phyloP scores from a whole-genome alignment of 2,329 filamentous ascomycete genomes.

The Beauveria sp. region DNA sequence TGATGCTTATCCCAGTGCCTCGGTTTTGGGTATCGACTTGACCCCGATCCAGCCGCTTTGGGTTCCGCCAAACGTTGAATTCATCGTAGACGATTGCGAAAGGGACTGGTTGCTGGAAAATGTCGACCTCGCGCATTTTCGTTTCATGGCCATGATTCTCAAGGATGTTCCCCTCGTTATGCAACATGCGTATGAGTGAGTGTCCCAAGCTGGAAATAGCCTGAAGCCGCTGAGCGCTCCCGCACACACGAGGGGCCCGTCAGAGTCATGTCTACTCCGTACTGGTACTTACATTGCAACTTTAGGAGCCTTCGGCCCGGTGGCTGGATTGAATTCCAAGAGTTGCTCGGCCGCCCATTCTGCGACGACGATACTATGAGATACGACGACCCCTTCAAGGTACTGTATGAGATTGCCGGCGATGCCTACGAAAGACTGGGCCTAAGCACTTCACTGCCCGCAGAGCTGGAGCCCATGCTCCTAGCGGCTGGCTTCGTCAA shows the following conservation, averaged over 20 bases:
- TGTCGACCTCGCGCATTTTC: conserved; percentile 50
- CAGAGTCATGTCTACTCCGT: not conserved
- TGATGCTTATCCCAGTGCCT: conserved; percentile 34
- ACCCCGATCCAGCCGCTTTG: conserved; percentile 39
- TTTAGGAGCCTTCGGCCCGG: conserved; percentile 22
- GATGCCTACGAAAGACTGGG: conserved; percentile 29
- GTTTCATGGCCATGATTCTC: conserved; percentile 41
- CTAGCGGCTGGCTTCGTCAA: conserved; percentile 36
- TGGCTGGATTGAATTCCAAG: conserved; percentile 46
- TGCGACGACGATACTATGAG: conserved; percentile 39
- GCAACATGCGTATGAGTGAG: conserved; percentile 27
- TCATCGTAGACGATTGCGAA: conserved; percentile 55
- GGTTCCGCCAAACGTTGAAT: conserved; percentile 53
- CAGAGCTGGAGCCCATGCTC: conserved; percentile 28
- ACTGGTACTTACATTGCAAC: not conserved
- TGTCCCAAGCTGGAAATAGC: not conserved
- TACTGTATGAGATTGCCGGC: conserved; percentile 26
- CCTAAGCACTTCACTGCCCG: conserved; percentile 29
- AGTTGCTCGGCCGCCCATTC: conserved; percentile 32
- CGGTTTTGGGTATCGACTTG: conserved; percentile 34
- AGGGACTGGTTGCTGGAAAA: conserved; percentile 47
- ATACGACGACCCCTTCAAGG: conserved; percentile 29
- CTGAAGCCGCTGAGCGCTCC: not conserved
- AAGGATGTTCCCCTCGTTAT: conserved; percentile 43
- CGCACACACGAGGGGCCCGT: not conserved